Evolutionary conservation across 1,284 basidiomycete species (phyloP).

Genomic region (Pseudozyma tsukubaensis): DNA sequence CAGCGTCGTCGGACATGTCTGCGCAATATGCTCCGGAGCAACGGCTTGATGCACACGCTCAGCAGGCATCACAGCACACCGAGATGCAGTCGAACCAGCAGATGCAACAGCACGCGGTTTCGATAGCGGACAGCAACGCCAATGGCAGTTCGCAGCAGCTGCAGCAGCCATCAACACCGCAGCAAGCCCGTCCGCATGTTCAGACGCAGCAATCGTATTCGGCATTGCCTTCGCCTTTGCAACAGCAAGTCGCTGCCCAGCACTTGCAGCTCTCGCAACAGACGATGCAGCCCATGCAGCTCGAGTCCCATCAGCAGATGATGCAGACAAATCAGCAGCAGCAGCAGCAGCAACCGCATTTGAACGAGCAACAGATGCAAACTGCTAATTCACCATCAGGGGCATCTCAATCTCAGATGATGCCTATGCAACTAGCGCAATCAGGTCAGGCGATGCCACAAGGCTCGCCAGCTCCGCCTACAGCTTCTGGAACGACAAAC

Average conservation of each 20-base stretch:
- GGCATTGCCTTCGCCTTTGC: slow-evolving; percentile 30
- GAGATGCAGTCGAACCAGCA: slow-evolving; percentile 18
- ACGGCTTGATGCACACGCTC: not conserved
- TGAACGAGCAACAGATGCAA: slow-evolving; percentile 11
- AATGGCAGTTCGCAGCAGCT: not conserved
- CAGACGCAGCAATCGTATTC: slow-evolving; percentile 24
- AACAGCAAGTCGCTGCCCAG: slow-evolving; percentile 24
- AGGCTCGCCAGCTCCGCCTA: not conserved
- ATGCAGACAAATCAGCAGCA: slow-evolving; percentile 11
- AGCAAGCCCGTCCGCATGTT: slow-evolving; percentile 21
- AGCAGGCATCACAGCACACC: slow-evolving; percentile 13
- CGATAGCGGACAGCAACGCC: not conserved
- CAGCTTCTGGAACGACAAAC: slow-evolving; percentile 11
- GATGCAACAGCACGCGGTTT: slow-evolving; percentile 8
- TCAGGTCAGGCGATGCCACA: slow-evolving; percentile 26
- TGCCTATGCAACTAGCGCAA: slow-evolving; percentile 38
- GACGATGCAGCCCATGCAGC: slow-evolving; percentile 24
- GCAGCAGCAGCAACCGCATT: slow-evolving; percentile 11
- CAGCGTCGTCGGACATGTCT: slow-evolving; percentile 8
- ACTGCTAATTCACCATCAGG: slow-evolving; percentile 9
- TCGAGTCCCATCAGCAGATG: slow-evolving; percentile 19
- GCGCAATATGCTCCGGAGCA: slow-evolving; percentile 5
- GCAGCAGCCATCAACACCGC: slow-evolving; percentile 23
- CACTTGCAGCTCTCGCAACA: slow-evolving; percentile 26
- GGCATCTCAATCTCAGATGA: slow-evolving; percentile 17